A percentile compares a stretch with the other conserved stretches of the same genome.
Evolutionary conservation across 345 rosid species (phyloP).

Genomic region (Psidium friedrichsthalianum): DNA sequence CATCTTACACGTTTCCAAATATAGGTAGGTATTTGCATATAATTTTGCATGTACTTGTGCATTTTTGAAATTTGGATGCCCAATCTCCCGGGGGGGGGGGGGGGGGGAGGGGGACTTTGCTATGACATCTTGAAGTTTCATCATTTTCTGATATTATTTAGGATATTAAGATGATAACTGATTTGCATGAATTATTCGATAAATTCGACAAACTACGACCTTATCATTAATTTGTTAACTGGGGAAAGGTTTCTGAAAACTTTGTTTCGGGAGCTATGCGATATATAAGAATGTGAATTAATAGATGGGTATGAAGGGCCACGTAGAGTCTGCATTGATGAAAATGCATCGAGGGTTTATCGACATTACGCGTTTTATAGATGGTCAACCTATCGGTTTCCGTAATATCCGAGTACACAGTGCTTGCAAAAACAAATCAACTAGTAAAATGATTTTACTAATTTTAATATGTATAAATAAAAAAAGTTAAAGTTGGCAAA

Average conservation of each 20-base stretch:
- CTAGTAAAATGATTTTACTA: not conserved
- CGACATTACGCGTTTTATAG: not conserved
- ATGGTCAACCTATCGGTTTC: not conserved
- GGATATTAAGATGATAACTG: not conserved
- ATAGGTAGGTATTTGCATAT: too few relatives aligned
- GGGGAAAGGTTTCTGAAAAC: not conserved
- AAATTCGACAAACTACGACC: not conserved
- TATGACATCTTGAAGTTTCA: not conserved
- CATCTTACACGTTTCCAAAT: too few relatives aligned
- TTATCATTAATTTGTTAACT: not conserved
- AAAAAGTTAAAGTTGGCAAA: not conserved
- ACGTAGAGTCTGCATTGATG: not conserved
- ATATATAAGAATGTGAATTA: not conserved
- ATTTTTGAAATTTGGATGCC: too few relatives aligned
- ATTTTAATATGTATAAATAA: not conserved
- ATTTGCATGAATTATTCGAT: not conserved
- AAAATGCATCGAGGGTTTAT: not conserved
- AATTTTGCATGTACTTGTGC: too few relatives aligned
- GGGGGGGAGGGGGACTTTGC: too few relatives aligned
- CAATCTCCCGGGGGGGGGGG: too few relatives aligned
- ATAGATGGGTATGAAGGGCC: not conserved
- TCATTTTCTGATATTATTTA: not conserved
- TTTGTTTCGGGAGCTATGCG: not conserved
- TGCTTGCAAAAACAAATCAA: not conserved
- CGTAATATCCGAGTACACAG: not conserved